Percentiles rank a stretch among this genome's conserved stretches.
Evolutionary conservation across 2,329 filamentous ascomycete species (phyloP).

Genomic region (Fusarium concolor): DNA sequence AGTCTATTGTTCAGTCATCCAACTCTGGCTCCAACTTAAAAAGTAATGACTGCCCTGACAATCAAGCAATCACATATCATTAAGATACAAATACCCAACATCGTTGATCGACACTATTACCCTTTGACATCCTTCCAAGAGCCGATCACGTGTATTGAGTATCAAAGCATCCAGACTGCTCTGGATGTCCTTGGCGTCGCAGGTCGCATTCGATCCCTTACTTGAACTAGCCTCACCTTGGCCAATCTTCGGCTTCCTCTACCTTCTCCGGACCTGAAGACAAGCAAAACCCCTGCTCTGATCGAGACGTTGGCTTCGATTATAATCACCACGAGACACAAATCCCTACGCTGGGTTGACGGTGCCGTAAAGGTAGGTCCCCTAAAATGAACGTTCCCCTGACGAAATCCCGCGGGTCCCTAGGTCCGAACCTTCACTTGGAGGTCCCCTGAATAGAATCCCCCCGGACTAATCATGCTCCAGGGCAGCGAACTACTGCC

Average conservation of each 20-base stretch:
- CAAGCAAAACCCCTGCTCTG: conserved; percentile 22
- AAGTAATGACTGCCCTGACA: neutral
- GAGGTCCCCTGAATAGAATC: conserved; percentile 30
- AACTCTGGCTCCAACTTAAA: neutral
- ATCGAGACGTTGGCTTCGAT: conserved; percentile 18
- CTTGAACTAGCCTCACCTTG: conserved; percentile 17
- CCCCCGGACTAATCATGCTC: conserved; percentile 42
- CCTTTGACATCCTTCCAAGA: conserved; percentile 5
- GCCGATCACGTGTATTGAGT: conserved; percentile 23
- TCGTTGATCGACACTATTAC: neutral
- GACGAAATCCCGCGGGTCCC: conserved; percentile 16
- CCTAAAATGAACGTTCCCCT: conserved; percentile 21
- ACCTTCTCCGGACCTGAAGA: conserved; percentile 11
- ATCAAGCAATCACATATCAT: neutral
- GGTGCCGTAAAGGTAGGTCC: conserved; percentile 3
- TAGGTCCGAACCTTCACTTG: conserved; percentile 12
- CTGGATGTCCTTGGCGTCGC: conserved; percentile 17
- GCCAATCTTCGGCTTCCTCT: conserved; percentile 11
- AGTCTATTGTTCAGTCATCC: neutral
- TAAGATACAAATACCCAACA: neutral
- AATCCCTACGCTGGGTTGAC: neutral
- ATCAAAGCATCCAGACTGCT: conserved; percentile 14
- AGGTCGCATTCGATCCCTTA: neutral
- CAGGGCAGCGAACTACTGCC: conserved; percentile 28
- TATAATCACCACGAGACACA: conserved; percentile 21